These are phyloP conservation scores for Musa troglodytarum DNA, from an alignment of 176 grass and related monocot genomes.

Conservation along the genomic window DNA sequence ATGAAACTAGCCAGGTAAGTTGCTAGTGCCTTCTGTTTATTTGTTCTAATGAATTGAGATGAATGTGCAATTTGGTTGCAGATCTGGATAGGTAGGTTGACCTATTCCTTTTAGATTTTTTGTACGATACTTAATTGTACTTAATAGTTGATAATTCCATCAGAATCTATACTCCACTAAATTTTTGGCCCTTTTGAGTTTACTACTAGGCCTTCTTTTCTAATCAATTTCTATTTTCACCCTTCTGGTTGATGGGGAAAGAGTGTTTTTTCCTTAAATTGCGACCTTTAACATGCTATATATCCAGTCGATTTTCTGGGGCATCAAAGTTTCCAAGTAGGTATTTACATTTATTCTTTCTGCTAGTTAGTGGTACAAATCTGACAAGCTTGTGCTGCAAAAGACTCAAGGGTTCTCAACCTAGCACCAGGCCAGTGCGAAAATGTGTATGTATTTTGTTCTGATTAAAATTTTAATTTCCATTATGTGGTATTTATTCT, in stretches of 20 bases:
- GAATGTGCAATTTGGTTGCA: slow-evolving; percentile 5
- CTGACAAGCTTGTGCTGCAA: slow-evolving; percentile 81
- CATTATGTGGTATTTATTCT: slow-evolving; percentile 30
- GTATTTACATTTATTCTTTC: slow-evolving; percentile 54
- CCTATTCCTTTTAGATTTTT: background rate
- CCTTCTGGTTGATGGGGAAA: background rate
- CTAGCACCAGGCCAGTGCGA: slow-evolving; percentile 56
- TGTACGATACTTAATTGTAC: background rate
- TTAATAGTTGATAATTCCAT: background rate
- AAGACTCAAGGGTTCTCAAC: slow-evolving; percentile 60
- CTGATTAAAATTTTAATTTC: slow-evolving; percentile 29
- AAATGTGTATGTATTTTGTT: slow-evolving; percentile 96
- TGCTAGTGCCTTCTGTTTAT: slow-evolving; percentile 32
- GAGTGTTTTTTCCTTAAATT: slow-evolving; percentile 15
- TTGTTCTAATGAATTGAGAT: slow-evolving; percentile 27
- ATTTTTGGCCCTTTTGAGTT: background rate
- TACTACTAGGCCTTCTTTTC: background rate
- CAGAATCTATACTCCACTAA: background rate
- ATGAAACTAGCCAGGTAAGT: slow-evolving; percentile 99
- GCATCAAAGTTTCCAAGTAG: slow-evolving; percentile 56
- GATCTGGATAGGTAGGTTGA: slow-evolving; percentile 12
- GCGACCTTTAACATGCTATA: slow-evolving; percentile 27
- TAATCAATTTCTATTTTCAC: background rate
- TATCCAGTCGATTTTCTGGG: slow-evolving; percentile 33
- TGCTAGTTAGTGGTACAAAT: slow-evolving; percentile 66